Conservation (phyloP, 2,329 filamentous ascomycete genomes). For the Trichoderma sp. region DNA sequence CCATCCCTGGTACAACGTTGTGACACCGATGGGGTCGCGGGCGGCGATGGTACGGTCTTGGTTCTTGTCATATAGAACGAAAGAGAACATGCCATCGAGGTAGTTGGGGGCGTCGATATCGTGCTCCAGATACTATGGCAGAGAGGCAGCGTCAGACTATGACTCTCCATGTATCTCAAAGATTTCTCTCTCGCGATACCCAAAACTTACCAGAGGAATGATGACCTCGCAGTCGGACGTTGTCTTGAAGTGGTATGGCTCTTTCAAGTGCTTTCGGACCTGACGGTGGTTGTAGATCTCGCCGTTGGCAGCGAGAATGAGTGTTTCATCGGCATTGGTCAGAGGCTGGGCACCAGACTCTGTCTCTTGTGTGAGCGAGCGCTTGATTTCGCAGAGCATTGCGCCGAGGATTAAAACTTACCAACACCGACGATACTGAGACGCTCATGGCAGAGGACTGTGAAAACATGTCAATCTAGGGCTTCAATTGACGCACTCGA, state of each 20-base stretch:
- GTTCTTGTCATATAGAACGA: conserved; percentile 94
- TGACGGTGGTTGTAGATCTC: conserved; percentile 99
- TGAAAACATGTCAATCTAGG: conserved; percentile 30
- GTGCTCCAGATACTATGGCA: conserved; percentile 77
- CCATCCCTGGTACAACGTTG: conserved; percentile 95
- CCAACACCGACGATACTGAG: conserved; percentile 96
- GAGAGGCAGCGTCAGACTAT: background rate
- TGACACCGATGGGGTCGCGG: conserved; percentile 94
- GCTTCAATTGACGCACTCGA: background rate
- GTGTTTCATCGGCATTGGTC: conserved; percentile 82
- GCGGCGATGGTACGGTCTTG: conserved; percentile 90
- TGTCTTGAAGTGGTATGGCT: conserved; percentile 93
- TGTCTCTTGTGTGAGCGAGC: conserved; percentile 37
- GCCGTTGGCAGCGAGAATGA: conserved; percentile 95
- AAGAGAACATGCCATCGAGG: conserved; percentile 99
- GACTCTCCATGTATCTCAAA: background rate
- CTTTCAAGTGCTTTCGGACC: conserved; percentile 81
- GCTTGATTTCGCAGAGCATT: background rate
- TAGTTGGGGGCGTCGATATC: conserved; percentile 87
- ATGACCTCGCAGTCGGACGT: conserved; percentile 98
- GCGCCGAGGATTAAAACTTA: conserved; percentile 44
- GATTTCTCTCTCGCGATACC: background rate
- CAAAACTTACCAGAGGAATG: conserved; percentile 76
- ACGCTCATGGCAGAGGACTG: conserved; percentile 94
- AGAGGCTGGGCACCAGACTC: conserved; percentile 95